Percentiles rank a stretch among this genome's conserved stretches.
Conservation (phyloP, 805 yeast genomes). For the Candida oleophila region DNA sequence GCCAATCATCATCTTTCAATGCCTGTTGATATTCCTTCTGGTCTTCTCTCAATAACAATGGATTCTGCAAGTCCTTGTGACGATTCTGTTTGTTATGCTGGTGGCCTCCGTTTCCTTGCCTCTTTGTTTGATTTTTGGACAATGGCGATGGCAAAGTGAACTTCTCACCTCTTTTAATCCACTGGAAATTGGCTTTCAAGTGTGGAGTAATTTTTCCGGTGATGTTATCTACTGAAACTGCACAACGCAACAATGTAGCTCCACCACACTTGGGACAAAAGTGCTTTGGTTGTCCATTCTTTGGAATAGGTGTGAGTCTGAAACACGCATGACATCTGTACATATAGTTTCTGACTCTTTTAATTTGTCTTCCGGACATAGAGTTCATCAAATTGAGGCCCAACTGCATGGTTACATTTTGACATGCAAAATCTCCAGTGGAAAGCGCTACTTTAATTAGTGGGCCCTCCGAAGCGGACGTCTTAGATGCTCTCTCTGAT, state of each 20-base stretch:
- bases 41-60: conserved; percentile 76
- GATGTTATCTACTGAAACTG: conserved; percentile 75
- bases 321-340: conserved; percentile 97
- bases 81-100: conserved; percentile 68
- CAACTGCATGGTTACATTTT: conserved; percentile 88
- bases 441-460: conserved; percentile 78
- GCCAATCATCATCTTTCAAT: conserved; percentile 84
- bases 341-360: conserved; percentile 87
- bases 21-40: conserved; percentile 92
- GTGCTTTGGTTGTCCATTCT: conserved; percentile 72
- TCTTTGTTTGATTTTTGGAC: conserved; percentile 69
- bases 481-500: conserved; percentile 29
- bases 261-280: conserved; percentile 98
- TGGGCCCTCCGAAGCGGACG: conserved; percentile 18
- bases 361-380: conserved; percentile 80
- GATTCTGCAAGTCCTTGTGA: conserved; percentile 47
- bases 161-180: conserved; percentile 86
- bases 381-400: conserved; percentile 85
- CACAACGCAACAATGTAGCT: conserved; percentile 82
- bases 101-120: conserved; percentile 75
- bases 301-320: conserved; percentile 73
- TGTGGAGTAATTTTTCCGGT: conserved; percentile 87
- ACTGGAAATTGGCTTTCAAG: conserved; percentile 85
- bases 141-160: conserved; percentile 86
- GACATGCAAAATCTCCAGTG: conserved; percentile 97